Evolutionary conservation across 306 rosid species (phyloP).

Genomic region (Hylodesmum podocarpum): DNA sequence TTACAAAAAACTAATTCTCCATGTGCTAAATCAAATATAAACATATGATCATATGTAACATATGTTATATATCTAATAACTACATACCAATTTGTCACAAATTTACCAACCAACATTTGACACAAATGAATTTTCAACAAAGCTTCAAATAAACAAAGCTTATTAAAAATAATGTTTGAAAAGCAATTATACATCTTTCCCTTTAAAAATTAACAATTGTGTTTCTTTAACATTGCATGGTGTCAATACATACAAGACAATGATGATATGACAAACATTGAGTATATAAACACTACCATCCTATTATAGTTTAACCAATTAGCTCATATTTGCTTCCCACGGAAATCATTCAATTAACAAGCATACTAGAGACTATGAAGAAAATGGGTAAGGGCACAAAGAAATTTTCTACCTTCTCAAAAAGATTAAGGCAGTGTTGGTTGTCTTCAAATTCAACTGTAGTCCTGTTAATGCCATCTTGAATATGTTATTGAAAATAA

Average conservation of each 20-base stretch:
- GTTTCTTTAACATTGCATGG: neutral
- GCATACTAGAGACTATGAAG: neutral
- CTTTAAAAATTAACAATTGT: neutral
- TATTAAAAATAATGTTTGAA: neutral
- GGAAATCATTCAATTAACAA: conserved; percentile 9
- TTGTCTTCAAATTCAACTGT: conserved; percentile 95
- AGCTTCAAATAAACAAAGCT: neutral
- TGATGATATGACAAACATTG: conserved; percentile 13
- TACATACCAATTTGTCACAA: neutral
- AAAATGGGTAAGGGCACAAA: neutral
- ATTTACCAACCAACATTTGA: neutral
- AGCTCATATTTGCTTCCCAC: neutral
- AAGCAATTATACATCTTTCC: neutral
- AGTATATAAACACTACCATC: neutral
- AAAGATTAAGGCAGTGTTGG: conserved; percentile 86
- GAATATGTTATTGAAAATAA: conserved; percentile 68
- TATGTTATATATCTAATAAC: neutral
- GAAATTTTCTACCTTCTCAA: conserved; percentile 66
- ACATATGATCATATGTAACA: neutral
- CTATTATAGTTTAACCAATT: neutral
- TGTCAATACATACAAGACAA: neutral
- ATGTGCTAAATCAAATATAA: neutral
- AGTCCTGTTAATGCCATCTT: conserved; percentile 94
- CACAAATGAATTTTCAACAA: neutral
- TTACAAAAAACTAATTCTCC: neutral